Percentiles rank a stretch among this genome's conserved stretches.
These are phyloP conservation scores for Citrus hindsii DNA, from an alignment of 345 rosid genomes.

Conservation along the genomic window DNA sequence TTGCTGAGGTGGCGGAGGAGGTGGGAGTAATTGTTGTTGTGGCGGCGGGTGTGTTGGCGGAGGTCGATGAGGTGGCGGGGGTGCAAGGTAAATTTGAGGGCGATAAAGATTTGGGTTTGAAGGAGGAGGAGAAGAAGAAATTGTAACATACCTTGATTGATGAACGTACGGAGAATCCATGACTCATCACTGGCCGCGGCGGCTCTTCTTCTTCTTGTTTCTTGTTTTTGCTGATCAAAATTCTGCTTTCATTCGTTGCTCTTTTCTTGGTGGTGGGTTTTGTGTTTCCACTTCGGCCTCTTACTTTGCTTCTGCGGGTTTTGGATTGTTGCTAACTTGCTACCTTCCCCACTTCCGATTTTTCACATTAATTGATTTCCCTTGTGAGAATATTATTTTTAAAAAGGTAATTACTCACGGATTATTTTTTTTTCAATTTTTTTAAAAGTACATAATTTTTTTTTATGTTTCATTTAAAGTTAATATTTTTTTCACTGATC, in stretches of 20 bases:
- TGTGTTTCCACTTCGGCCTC: neutral
- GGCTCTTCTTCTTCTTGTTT: neutral
- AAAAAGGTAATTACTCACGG: too few relatives aligned
- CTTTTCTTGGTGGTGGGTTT: neutral
- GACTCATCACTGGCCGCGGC: neutral
- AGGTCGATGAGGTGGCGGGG: slow-evolving; percentile 16
- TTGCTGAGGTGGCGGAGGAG: slow-evolving; percentile 17
- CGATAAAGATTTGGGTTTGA: slow-evolving; percentile 24
- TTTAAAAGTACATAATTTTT: too few relatives aligned
- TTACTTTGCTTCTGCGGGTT: neutral
- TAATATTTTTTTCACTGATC: too few relatives aligned
- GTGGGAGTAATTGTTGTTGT: slow-evolving; percentile 12
- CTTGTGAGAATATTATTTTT: too few relatives aligned
- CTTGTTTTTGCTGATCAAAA: too few relatives aligned
- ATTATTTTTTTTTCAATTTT: too few relatives aligned
- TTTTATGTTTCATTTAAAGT: too few relatives aligned
- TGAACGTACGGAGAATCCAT: slow-evolving; percentile 52
- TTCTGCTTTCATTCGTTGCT: neutral
- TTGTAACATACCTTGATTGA: slow-evolving; percentile 39
- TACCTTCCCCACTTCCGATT: neutral
- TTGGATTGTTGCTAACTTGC: neutral
- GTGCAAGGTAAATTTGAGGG: slow-evolving; percentile 13
- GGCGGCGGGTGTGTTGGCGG: slow-evolving; percentile 16
- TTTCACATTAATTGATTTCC: neutral
- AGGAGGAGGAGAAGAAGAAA: slow-evolving; percentile 31